Percentiles rank a stretch among this genome's conserved stretches.
These are phyloP conservation scores for Coniochaeta pulveracea DNA, from an alignment of 2,329 filamentous ascomycete genomes.

Conservation along the genomic window DNA sequence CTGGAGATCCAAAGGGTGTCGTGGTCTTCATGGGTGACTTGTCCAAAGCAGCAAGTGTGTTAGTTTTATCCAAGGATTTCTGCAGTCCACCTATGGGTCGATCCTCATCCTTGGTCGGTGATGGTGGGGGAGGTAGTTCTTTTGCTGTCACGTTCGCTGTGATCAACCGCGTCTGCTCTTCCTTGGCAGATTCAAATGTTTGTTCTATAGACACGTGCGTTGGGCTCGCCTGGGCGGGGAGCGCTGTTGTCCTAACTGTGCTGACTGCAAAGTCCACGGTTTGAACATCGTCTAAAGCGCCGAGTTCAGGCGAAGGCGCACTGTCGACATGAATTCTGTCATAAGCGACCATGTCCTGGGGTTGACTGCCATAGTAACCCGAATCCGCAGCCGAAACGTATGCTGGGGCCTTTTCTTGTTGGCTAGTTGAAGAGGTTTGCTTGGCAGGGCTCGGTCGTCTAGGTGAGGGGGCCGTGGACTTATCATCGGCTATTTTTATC, in stretches of 20 bases:
- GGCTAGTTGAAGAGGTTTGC: conserved; percentile 19
- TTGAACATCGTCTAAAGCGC: conserved; percentile 5
- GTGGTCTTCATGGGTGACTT: conserved; percentile 12
- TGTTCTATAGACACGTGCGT: conserved; percentile 22
- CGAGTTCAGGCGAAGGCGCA: too few species aligned
- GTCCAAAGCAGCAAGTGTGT: conserved; percentile 9
- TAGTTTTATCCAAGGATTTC: too few species aligned
- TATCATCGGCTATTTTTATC: conserved; percentile 48
- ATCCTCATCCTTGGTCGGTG: conserved; percentile 6
- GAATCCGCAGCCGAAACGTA: conserved; percentile 44
- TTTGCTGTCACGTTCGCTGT: conserved; percentile 8
- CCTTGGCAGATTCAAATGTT: conserved; percentile 30
- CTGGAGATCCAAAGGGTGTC: conserved; percentile 13
- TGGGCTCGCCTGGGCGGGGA: conserved; percentile 12
- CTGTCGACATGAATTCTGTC: conserved; percentile 10
- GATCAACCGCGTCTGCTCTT: conserved; percentile 25
- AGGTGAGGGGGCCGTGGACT: conserved; percentile 16
- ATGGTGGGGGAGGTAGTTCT: neutral
- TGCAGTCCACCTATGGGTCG: too few species aligned
- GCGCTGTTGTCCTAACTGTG: conserved; percentile 6
- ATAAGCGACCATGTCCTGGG: conserved; percentile 36
- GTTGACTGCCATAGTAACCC: conserved; percentile 61
- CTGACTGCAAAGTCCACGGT: conserved; percentile 7
- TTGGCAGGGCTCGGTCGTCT: conserved; percentile 21
- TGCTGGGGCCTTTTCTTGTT: conserved; percentile 17